Evolutionary conservation across 306 rosid genomes (phyloP), one percentile per base, ranked within the genome.

Genomic region (Quercus berberidifolia): DNA sequence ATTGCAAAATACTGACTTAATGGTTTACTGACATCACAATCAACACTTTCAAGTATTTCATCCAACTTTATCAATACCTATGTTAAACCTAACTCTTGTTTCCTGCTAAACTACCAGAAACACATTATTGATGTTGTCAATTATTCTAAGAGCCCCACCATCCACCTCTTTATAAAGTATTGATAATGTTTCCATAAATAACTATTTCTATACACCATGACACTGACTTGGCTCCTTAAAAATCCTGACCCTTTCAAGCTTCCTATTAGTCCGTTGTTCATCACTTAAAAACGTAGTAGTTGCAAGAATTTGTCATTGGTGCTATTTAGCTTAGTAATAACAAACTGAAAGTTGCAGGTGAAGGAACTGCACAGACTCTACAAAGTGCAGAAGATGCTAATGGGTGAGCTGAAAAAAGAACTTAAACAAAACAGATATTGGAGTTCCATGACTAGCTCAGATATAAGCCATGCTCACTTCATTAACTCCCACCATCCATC

Each of bases 281-380:
- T 46, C 77, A 64, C 6, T 59, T 85, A 13, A 73, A 51, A 80
- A 57, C 60, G 78, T 25, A 23, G 55, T 63, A 28, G 56, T 56
- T 74, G 63, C 70, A 17, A 14, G 0, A 59, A 60, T 55, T 72
- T 76, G 67, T 52, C 70, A 68, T 10, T 72, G 35, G 35, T 64
- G 69, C 75, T 17, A 74, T 74, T 74, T 62, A 71, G 26, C 26
- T 74, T 63, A 71, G 17, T 33, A 5, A 58, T 71, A 51, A 79
- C 60, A 75, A 71, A 69, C 26, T 76, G 69, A 60, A 78, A 26
- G 74, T 82, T 89, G 79, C 86, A 95, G 99, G 94, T 90, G 52
- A 74, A 84, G 72, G 99, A 95, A 75, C 97, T 95, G 46, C 99
- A 95, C 81, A 75, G 96, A 73, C 83, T 93, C 70, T 91, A 93